A percentile compares a stretch with the other conserved stretches of the same genome.
phyloP scores from a whole-genome alignment of 805 yeast genomes.

The Suhomyces prunicola region DNA sequence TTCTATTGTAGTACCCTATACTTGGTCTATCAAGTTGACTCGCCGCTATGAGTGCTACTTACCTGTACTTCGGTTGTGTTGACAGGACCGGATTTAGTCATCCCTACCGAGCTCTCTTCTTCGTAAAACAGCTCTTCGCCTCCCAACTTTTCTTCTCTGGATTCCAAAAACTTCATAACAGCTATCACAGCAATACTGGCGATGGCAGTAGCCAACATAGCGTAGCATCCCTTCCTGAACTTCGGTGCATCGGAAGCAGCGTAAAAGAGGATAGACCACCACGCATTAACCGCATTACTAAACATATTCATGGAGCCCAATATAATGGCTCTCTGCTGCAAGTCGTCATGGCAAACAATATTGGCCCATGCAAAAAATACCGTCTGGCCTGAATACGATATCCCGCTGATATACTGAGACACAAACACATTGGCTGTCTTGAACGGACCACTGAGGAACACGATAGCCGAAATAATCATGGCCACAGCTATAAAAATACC shows the following conservation, averaged over 20 bases:
- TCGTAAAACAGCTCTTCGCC: neutral
- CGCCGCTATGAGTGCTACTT: neutral
- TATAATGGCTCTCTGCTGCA: constrained; percentile 62
- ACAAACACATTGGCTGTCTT: constrained; percentile 40
- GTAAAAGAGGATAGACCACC: constrained; percentile 59
- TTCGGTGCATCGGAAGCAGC: constrained; percentile 51
- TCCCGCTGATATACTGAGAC: constrained; percentile 55
- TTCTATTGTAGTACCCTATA: no score
- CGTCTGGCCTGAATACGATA: constrained; percentile 58
- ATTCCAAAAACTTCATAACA: constrained; percentile 42
- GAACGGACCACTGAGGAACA: constrained; percentile 43
- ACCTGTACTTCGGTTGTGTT: neutral
- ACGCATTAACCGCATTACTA: constrained; percentile 59
- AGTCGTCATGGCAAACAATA: constrained; percentile 53
- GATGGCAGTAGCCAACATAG: constrained; percentile 52
- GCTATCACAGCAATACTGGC: constrained; percentile 40
- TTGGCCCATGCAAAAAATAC: constrained; percentile 64
- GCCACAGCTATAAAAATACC: constrained; percentile 43
- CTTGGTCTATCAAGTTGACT: neutral
- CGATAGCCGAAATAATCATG: constrained; percentile 45
- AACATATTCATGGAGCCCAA: constrained; percentile 67
- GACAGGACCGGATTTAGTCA: neutral
- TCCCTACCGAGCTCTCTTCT: neutral
- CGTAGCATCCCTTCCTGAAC: constrained; percentile 52
- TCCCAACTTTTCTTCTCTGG: constrained; percentile 25